A percentile compares a stretch with the other conserved stretches of the same genome.
phyloP scores from a whole-genome alignment of 345 rosid species.

The Rhodomyrtus tomentosa region DNA sequence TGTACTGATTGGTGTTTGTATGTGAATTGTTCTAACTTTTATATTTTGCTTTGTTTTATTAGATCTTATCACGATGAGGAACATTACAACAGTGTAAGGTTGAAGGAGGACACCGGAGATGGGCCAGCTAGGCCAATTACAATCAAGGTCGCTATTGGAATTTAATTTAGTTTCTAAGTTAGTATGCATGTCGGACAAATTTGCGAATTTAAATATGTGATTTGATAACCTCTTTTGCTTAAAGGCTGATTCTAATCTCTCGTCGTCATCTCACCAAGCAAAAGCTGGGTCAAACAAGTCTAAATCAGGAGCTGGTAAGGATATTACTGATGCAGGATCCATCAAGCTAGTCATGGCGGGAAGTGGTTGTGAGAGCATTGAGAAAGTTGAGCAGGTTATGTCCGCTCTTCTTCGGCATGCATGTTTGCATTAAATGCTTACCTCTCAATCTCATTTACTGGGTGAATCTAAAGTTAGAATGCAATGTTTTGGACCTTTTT shows the following conservation, averaged over 20 bases:
- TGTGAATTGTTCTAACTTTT: not conserved
- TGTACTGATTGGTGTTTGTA: not conserved
- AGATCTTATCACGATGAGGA: constrained; percentile 97
- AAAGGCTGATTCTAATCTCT: constrained; percentile 88
- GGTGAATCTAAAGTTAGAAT: not conserved
- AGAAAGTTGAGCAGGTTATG: constrained; percentile 58
- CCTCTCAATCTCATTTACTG: not conserved
- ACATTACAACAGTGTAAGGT: constrained; percentile 81
- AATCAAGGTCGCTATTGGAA: constrained; percentile 47
- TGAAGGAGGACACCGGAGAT: constrained; percentile 54
- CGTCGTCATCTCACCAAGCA: constrained; percentile 54
- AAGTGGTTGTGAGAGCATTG: constrained; percentile 53
- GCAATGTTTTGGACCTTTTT: not conserved
- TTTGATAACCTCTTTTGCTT: constrained; percentile 18
- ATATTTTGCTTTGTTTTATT: constrained; percentile 1
- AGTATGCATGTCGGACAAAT: not conserved
- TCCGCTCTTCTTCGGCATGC: not conserved
- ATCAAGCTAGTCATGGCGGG: constrained; percentile 76
- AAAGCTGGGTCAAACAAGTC: constrained; percentile 40
- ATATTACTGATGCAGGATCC: constrained; percentile 28
- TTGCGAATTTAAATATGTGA: not conserved
- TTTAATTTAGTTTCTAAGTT: not conserved
- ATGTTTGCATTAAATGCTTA: not conserved
- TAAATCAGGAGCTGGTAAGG: constrained; percentile 18
- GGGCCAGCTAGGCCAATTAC: constrained; percentile 68